phyloP scores from a whole-genome alignment of 2,329 filamentous ascomycete species.

The Graphiopsis chlorocephala region DNA sequence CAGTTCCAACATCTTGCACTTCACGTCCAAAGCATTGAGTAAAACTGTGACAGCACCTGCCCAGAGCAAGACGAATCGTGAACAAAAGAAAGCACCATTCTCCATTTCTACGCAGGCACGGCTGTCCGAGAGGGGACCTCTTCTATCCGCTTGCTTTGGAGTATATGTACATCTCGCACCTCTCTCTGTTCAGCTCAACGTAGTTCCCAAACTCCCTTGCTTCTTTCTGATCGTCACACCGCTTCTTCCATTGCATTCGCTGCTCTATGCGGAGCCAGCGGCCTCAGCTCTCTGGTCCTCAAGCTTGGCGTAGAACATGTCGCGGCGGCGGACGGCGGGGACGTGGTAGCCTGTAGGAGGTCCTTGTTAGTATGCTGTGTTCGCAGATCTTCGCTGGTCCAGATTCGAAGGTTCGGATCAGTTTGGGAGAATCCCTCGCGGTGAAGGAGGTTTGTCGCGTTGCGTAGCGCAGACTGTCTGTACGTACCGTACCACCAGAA shows the following conservation, averaged over 20 bases:
- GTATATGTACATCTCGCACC: constrained; percentile 15
- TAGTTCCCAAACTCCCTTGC: background rate
- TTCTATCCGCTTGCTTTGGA: constrained; percentile 8
- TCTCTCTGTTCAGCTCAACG: background rate
- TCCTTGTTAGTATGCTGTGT: constrained; percentile 13
- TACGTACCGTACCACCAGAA: constrained; percentile 65
- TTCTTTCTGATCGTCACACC: background rate
- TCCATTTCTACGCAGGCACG: constrained; percentile 8
- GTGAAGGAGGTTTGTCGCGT: constrained; percentile 5
- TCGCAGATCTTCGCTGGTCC: background rate
- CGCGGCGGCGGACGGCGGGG: constrained; percentile 61
- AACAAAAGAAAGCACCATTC: constrained; percentile 17
- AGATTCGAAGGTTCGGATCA: background rate
- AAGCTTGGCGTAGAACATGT: constrained; percentile 62
- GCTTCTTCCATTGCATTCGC: background rate
- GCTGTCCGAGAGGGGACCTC: background rate
- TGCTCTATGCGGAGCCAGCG: constrained; percentile 37
- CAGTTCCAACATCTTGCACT: background rate
- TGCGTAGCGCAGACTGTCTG: constrained; percentile 17
- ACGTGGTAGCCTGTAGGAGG: constrained; percentile 59
- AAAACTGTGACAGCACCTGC: background rate
- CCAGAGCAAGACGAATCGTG: constrained; percentile 6
- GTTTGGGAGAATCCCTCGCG: background rate
- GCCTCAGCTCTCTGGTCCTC: constrained; percentile 58
- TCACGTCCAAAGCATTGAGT: background rate